Evolutionary conservation across 305 asterid genomes (phyloP).

Genomic region (Fraxinus greggii): DNA sequence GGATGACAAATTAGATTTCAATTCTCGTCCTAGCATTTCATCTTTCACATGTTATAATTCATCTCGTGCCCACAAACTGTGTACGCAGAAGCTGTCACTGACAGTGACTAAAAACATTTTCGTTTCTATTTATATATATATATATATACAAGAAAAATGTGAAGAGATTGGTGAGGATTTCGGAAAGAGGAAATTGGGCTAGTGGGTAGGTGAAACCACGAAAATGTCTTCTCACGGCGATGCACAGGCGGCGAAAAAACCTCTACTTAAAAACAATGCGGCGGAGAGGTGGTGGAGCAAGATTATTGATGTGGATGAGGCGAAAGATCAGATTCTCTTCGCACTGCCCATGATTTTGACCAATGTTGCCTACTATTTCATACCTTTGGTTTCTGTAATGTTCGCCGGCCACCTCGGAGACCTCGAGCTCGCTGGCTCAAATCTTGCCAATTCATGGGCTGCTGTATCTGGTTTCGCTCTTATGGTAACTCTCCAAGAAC

Average conservation of each 20-base stretch:
- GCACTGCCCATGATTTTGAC: conserved; percentile 65
- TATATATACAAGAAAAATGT: not conserved
- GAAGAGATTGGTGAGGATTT: not conserved
- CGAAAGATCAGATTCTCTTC: conserved; percentile 52
- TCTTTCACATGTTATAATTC: no score
- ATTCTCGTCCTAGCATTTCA: not conserved
- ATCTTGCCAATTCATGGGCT: conserved; percentile 78
- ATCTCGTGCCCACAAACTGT: not conserved
- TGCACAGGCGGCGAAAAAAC: conserved; percentile 21
- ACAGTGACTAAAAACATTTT: not conserved
- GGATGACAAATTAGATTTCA: not conserved
- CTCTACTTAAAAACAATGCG: conserved; percentile 29
- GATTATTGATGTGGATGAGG: conserved; percentile 54
- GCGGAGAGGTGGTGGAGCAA: conserved; percentile 36
- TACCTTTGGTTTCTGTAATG: conserved; percentile 73
- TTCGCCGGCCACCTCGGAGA: conserved; percentile 83
- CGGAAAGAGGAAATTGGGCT: not conserved
- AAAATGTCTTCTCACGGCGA: conserved; percentile 25
- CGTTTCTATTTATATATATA: not conserved
- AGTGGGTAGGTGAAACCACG: not conserved
- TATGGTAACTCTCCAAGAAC: conserved; percentile 37
- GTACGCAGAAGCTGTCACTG: not conserved
- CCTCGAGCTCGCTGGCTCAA: conserved; percentile 61
- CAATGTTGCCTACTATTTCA: conserved; percentile 49
- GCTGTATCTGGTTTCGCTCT: conserved; percentile 57